A percentile compares a stretch with the other conserved stretches of the same genome.
Evolutionary conservation across 2,329 filamentous ascomycete species (phyloP).

Genomic region (Thyridium curvatum): DNA sequence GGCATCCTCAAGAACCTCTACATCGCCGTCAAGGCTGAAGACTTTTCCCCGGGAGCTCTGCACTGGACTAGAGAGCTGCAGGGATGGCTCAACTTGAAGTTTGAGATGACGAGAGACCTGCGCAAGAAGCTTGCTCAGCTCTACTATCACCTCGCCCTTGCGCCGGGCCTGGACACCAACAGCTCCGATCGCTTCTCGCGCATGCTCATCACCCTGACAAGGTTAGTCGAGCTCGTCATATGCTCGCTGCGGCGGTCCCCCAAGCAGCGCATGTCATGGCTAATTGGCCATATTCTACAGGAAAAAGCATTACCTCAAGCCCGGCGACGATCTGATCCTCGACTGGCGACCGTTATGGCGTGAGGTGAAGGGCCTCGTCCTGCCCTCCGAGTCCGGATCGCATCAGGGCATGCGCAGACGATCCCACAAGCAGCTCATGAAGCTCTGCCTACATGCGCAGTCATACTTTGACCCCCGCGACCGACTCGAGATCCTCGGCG

Average conservation of each 20-base stretch:
- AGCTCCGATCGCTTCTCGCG: conserved; percentile 87
- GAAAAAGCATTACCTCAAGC: conserved; percentile 91
- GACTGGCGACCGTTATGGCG: conserved; percentile 94
- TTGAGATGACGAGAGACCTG: conserved; percentile 83
- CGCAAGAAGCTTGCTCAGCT: conserved; percentile 79
- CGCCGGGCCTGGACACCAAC: conserved; percentile 77
- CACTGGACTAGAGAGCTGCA: conserved; percentile 97
- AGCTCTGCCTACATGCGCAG: conserved; percentile 84
- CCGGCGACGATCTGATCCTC: conserved; percentile 79
- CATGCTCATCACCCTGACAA: conserved; percentile 95
- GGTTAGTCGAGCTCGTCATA: conserved; percentile 48
- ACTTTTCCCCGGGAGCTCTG: conserved; percentile 87
- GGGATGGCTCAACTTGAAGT: conserved; percentile 94
- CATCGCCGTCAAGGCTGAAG: conserved; percentile 82
- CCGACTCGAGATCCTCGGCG: conserved; percentile 72
- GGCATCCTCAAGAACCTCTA: conserved; percentile 93
- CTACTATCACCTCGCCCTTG: conserved; percentile 89
- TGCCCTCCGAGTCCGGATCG: conserved; percentile 74
- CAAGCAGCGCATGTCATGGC: background rate
- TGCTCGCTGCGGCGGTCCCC: background rate
- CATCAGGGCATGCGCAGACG: conserved; percentile 51
- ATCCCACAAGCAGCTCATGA: conserved; percentile 64
- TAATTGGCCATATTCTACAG: conserved; percentile 37
- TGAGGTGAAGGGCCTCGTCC: conserved; percentile 83
- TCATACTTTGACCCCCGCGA: conserved; percentile 89